phyloP scores from a whole-genome alignment of 805 yeast genomes.

The Zygotorulaspora florentina region DNA sequence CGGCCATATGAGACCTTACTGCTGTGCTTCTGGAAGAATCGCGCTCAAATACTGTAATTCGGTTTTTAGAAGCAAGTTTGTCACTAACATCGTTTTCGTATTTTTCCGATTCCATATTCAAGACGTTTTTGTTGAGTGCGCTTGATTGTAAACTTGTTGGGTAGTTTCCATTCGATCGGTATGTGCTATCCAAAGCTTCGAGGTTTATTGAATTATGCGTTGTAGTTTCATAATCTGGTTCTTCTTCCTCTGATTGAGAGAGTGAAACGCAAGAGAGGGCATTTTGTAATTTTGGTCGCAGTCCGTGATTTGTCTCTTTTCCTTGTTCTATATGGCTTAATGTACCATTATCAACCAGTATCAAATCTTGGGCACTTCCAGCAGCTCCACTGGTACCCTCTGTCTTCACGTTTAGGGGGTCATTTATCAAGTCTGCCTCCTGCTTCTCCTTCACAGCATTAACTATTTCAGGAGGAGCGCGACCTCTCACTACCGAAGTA shows the following conservation, averaged over 20 bases:
- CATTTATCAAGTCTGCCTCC: slow-evolving; percentile 29
- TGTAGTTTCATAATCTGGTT: background rate
- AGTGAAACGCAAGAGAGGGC: background rate
- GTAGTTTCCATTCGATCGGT: background rate
- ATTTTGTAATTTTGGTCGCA: background rate
- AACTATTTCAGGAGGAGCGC: slow-evolving; percentile 52
- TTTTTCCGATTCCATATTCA: too few relatives aligned
- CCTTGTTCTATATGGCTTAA: background rate
- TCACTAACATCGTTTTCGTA: background rate
- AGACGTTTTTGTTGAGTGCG: background rate
- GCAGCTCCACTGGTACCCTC: background rate
- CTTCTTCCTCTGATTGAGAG: background rate
- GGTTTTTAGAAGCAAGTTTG: background rate
- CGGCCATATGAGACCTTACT: background rate
- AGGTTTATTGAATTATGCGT: background rate
- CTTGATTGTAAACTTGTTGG: background rate
- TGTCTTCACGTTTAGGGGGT: slow-evolving; percentile 6
- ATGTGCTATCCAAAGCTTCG: background rate
- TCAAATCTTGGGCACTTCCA: background rate
- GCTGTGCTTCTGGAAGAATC: background rate
- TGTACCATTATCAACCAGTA: background rate
- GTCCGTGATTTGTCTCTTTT: background rate
- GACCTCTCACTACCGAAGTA: slow-evolving; percentile 66
- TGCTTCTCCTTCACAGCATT: slow-evolving; percentile 55
- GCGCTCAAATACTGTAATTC: background rate